Conservation (phyloP, 2,329 filamentous ascomycete genomes). For the Cercospora nicotianae region DNA sequence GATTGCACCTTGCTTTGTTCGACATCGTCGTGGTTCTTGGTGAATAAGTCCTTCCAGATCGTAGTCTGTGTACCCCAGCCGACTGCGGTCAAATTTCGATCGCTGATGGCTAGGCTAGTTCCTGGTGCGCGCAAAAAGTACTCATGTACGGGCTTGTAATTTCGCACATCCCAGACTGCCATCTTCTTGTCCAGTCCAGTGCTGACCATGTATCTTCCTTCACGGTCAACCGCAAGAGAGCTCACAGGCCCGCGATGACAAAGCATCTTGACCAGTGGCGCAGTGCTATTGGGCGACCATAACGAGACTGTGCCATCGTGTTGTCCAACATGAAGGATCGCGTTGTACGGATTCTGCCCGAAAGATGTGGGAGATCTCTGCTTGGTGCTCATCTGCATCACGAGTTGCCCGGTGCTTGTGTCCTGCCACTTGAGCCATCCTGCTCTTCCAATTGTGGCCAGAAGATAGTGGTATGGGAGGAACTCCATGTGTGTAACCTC, state of each 20-base stretch:
- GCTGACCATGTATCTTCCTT: slow-evolving; percentile 93
- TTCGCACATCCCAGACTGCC: slow-evolving; percentile 94
- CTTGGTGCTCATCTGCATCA: slow-evolving; percentile 81
- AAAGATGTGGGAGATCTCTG: slow-evolving; percentile 81
- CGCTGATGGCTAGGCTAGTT: slow-evolving; percentile 81
- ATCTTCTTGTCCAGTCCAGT: slow-evolving; percentile 86
- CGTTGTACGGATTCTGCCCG: slow-evolving; percentile 87
- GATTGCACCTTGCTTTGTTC: slow-evolving; percentile 79
- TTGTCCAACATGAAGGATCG: slow-evolving; percentile 86
- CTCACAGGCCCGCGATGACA: slow-evolving; percentile 88
- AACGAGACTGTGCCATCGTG: slow-evolving; percentile 92
- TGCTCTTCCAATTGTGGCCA: slow-evolving; percentile 79
- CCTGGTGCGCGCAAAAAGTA: slow-evolving; percentile 84
- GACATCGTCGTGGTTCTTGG: slow-evolving; percentile 56
- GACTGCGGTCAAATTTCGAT: slow-evolving; percentile 82
- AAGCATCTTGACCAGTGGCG: slow-evolving; percentile 85
- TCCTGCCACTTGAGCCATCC: slow-evolving; percentile 94
- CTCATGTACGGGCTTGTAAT: slow-evolving; percentile 87
- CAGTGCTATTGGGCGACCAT: slow-evolving; percentile 89
- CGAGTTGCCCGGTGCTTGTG: slow-evolving; percentile 85
- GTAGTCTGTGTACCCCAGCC: slow-evolving; percentile 88
- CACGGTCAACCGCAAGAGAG: slow-evolving; percentile 78
- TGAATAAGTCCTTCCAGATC: slow-evolving; percentile 88
- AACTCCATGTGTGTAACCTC: slow-evolving; percentile 95
- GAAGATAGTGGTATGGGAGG: slow-evolving; percentile 90